Evolutionary conservation across 176 grass and related monocot genomes (phyloP).

Genomic region (Oryza punctata): DNA sequence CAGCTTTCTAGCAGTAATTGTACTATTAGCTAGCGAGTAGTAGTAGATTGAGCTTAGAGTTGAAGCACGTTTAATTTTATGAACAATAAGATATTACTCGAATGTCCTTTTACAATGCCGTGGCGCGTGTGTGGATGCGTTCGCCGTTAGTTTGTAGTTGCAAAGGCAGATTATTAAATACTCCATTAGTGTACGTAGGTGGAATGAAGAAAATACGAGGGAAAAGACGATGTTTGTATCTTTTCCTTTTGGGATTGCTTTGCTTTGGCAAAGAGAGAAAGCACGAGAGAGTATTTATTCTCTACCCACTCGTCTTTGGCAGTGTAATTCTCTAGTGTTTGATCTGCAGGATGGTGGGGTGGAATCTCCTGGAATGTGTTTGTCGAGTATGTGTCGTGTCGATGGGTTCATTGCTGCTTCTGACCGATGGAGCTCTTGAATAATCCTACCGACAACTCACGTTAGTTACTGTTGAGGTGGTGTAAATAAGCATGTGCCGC

Average conservation of each 20-base stretch:
- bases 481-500: slow-evolving; percentile 30
- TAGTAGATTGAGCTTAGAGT: not conserved
- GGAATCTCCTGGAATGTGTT: not conserved
- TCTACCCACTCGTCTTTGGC: too few species aligned
- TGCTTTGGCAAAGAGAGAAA: not conserved
- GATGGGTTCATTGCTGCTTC: not conserved
- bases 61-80: not conserved
- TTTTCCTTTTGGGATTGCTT: not conserved
- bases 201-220: not conserved
- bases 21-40: not conserved
- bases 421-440: not conserved
- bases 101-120: not conserved
- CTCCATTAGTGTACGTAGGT: too few species aligned
- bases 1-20: not conserved
- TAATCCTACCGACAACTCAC: not conserved
- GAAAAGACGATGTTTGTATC: not conserved
- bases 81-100: not conserved
- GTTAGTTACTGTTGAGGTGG: not conserved
- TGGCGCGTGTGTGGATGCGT: not conserved
- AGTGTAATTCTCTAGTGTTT: too few species aligned
- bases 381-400: not conserved
- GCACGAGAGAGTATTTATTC: too few species aligned
- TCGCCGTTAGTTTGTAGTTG: not conserved
- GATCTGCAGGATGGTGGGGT: not conserved
- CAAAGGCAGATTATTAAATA: too few species aligned